Evolutionary conservation across 352 stramenopile genomes (phyloP).

Genomic region (Peronospora destructor): DNA sequence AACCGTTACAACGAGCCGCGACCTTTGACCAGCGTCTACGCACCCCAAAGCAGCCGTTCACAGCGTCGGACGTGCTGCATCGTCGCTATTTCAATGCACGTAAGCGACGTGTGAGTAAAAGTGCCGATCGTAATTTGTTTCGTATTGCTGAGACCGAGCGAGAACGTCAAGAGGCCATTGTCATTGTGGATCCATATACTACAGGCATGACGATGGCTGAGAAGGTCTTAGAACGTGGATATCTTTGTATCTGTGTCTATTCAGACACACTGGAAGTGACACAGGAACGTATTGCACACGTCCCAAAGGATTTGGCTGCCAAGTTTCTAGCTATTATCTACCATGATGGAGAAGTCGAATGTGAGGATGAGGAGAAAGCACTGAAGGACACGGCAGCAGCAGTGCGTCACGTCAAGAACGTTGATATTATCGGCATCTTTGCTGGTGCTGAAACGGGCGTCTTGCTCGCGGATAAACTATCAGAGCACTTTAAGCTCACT

Average conservation of each 20-base stretch:
- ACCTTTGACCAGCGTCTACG: slow-evolving; percentile 75
- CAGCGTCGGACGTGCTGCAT: slow-evolving; percentile 73
- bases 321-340: slow-evolving; percentile 64
- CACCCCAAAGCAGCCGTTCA: slow-evolving; percentile 47
- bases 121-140: slow-evolving; percentile 39
- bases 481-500: slow-evolving; percentile 80
- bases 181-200: slow-evolving; percentile 94
- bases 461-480: slow-evolving; percentile 85
- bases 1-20: slow-evolving; percentile 62
- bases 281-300: slow-evolving; percentile 63
- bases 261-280: slow-evolving; percentile 75
- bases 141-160: slow-evolving; percentile 46
- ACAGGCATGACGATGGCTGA: slow-evolving; percentile 90
- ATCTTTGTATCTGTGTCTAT: slow-evolving; percentile 69
- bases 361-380: slow-evolving; percentile 21
- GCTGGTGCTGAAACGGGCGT: slow-evolving; percentile 92
- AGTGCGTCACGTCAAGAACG: slow-evolving; percentile 27
- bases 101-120: slow-evolving; percentile 42
- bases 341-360: slow-evolving; percentile 49
- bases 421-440: slow-evolving; percentile 76
- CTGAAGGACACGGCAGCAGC: slow-evolving; percentile 35
- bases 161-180: slow-evolving; percentile 52
- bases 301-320: slow-evolving; percentile 38
- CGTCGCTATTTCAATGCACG: slow-evolving; percentile 79
- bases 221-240: slow-evolving; percentile 82